A percentile compares a stretch with the other conserved stretches of the same genome.
Evolutionary conservation across 768 basidiomycete genomes (phyloP).

Genomic region (Auricularia cornea): DNA sequence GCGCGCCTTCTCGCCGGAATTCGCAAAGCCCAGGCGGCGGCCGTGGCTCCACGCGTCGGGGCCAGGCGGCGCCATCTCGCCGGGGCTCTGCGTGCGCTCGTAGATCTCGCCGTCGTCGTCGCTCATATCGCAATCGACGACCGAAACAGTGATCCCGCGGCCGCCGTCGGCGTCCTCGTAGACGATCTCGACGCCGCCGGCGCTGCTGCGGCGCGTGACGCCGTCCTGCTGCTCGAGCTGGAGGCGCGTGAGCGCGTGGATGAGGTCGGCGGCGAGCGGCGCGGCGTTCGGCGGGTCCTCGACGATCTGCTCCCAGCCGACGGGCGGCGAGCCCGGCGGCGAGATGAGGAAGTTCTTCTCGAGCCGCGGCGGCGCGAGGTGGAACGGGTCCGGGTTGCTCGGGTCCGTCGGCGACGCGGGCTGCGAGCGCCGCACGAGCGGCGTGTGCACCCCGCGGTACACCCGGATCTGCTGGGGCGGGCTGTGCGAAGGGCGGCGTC

Average conservation of each 20-base stretch:
- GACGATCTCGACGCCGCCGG: not conserved
- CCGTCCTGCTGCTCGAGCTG: constrained; percentile 30
- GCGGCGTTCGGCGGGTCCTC: constrained; percentile 85
- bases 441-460: constrained; percentile 66
- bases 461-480: constrained; percentile 33
- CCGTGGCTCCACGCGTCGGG: not conserved
- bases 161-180: not conserved
- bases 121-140: not conserved
- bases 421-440: constrained; percentile 33
- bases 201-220: not conserved
- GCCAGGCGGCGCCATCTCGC: not conserved
- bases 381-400: constrained; percentile 26
- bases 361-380: constrained; percentile 65
- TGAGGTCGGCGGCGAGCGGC: constrained; percentile 84
- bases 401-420: constrained; percentile 17
- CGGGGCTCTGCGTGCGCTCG: not conserved
- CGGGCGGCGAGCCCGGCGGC: constrained; percentile 93
- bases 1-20: not conserved
- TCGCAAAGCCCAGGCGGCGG: not conserved
- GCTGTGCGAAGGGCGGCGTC: no score
- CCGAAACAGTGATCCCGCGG: not conserved
- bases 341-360: constrained; percentile 98
- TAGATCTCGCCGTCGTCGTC: not conserved
- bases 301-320: constrained; percentile 87
- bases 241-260: constrained; percentile 64